Evolutionary conservation across 148 eudicot species (phyloP).

Genomic region (Rhododendron ovatum): DNA sequence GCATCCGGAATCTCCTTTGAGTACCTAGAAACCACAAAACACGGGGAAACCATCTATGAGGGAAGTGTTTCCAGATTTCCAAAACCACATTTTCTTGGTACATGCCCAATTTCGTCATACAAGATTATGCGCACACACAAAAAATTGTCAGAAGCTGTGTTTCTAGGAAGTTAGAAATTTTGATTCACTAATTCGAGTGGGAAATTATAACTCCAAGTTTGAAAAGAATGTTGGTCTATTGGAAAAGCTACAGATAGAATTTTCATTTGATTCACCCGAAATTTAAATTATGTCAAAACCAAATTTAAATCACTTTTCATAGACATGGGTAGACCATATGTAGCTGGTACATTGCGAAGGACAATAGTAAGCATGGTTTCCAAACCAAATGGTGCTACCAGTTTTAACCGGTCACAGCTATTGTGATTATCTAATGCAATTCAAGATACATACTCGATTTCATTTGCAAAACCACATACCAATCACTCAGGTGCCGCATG

Average conservation of each 20-base stretch:
- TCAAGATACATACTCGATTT: not conserved
- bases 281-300: not conserved
- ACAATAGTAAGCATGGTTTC: not conserved
- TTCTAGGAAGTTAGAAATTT: not conserved
- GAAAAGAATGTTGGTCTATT: not conserved
- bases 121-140: not conserved
- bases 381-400: not conserved
- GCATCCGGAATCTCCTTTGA: constrained; percentile 96
- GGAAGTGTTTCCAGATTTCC: not conserved
- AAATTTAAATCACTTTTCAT: not conserved
- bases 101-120: not conserved
- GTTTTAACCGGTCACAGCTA: not conserved
- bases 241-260: not conserved
- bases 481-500: not conserved
- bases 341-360: not conserved
- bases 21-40: constrained; percentile 44
- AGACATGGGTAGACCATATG: not conserved
- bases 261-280: not conserved
- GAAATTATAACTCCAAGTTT: not conserved
- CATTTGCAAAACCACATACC: not conserved
- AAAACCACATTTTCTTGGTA: not conserved
- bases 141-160: not conserved
- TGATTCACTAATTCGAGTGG: not conserved
- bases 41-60: not conserved
- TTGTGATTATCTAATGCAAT: not conserved